Base-by-base conservation (phyloP, 805 yeast genomes). In the Priceomyces medius region DNA sequence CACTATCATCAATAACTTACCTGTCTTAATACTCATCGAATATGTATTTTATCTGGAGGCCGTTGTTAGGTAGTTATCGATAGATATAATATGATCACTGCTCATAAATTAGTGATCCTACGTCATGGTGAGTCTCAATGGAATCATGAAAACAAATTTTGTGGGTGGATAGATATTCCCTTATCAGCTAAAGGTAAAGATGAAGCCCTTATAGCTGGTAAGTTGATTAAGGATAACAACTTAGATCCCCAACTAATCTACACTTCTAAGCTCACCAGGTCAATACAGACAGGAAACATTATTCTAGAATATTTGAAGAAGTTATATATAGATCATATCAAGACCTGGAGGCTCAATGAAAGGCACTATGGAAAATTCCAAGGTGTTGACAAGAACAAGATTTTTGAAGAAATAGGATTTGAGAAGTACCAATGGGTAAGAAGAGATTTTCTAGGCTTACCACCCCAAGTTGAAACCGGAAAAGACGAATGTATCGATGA, bases 91-190 rank as follows among this genome's bases (percentile, higher is more conserved):
- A 34, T 35, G 39, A 46, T 38, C 41, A 37, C 45, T 49, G 44
- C 48, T 6, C 69, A 64, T 47, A 64, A 64, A 44, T 58, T 70
- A 34, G 63, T 70, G 13, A 65, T 70, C 4, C 63, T 70, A 29
- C 68, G 76, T 47, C 76, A 70, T 49, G 76, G 76, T 31, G 74
- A 69, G 45, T 61, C 69, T 6, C 63, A 63, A 49, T 65, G 73
- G 66, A 70, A 70, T 45, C 66, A 68, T 37, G 71, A 63, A 36
- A 68, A 66, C 50, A 64, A 59, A 47, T 70, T 70, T 48, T 66
- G 74, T 40, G 76, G 76, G 10, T 70, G 76, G 76, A 63, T 70
- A 18, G 76, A 70, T 44, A 57, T 66, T n/a, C 66, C 70, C 21
- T 56, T 70, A 16, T 56, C 66, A 21, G 55, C 48, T 5, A 65